Base-by-base conservation (phyloP, 2,329 filamentous ascomycete species). In the Alternaria gaisen region DNA sequence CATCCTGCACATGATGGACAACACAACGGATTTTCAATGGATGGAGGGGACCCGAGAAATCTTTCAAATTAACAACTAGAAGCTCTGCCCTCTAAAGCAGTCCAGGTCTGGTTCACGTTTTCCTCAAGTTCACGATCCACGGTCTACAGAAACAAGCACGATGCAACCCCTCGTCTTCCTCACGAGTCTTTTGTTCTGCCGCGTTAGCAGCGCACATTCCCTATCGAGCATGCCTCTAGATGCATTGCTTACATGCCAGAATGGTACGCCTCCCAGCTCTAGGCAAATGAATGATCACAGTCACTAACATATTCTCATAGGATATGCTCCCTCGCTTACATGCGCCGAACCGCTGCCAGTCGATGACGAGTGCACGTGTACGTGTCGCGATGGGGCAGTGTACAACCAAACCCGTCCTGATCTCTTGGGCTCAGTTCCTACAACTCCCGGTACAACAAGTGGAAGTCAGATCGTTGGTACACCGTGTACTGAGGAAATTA, bases 391-490 rank as follows among this genome's bases (percentile, higher is more conserved):
- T 18, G 51, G 51, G 14, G 7, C 20, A 10, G 32, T 20, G 10
- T 53, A 34, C n/a, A 53, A 53, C 18, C 26, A 43, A n/a, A 42
- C 26, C 5, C 38, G 38, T 34, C 38, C 51, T 12, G 18, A 36
- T 22, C 9, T 42, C 26, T 10, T 18, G 10, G 36, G 28, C 9
- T 20, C 12, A 8, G 11, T 36, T 2, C 22, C 16, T 32, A 12
- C 4, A 1, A 16, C 11, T 5, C 16, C 36, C 3, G 14, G 12
- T 3, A 7, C 14, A 7, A 24, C 16, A 28, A 6, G 7, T 14
- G 12, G 12, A 12, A 30, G 4, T 1, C 38, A 53, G 7, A 12
- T 53, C 11, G 26, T 3, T 1, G 38, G 20, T 1, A 24, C 34
- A 34, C 51, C 40, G 2, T 53, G 51, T 26, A 34, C 26, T 16